Evolutionary conservation across 495 filamentous ascomycete genomes (phyloP).

Genomic region (Penicillium soppii): DNA sequence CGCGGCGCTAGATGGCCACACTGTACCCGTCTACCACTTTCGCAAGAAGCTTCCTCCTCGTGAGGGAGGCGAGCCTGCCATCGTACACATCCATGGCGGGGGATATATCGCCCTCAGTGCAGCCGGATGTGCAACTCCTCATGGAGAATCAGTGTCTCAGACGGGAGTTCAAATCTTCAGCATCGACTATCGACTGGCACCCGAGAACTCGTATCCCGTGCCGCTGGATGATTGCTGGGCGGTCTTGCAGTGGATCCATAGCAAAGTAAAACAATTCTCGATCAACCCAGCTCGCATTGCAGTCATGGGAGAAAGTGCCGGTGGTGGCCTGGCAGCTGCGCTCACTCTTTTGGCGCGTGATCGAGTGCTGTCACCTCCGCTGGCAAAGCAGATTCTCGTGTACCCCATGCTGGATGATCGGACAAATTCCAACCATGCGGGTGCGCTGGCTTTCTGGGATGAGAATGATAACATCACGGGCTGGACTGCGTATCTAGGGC

Average conservation of each 20-base stretch:
- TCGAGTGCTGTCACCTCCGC: conserved; percentile 29
- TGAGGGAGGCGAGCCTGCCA: conserved; percentile 5
- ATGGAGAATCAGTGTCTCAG: background rate
- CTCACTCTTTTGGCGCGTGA: conserved; percentile 43
- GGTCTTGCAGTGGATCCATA: conserved; percentile 42
- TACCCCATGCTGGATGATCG: conserved; percentile 52
- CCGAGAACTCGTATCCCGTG: conserved; percentile 33
- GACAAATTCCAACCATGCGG: conserved; percentile 11
- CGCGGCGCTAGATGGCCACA: conserved; percentile 1
- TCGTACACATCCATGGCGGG: conserved; percentile 16
- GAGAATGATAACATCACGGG: conserved; percentile 25
- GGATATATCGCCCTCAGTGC: conserved; percentile 12
- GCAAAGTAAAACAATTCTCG: conserved; percentile 30
- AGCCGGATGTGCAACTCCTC: background rate
- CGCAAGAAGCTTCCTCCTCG: background rate
- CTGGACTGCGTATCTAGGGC: conserved; percentile 29
- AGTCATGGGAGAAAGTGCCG: conserved; percentile 50
- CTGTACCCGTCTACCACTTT: conserved; percentile 13
- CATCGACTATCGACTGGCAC: conserved; percentile 35
- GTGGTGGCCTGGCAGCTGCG: conserved; percentile 50
- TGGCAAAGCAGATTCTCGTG: conserved; percentile 48
- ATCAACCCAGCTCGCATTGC: conserved; percentile 45
- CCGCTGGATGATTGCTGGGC: conserved; percentile 40
- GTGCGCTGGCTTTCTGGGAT: conserved; percentile 15
- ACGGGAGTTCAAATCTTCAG: conserved; percentile 21